Conservation (phyloP, 495 filamentous ascomycete species). For the Penicillium simplicissimum region DNA sequence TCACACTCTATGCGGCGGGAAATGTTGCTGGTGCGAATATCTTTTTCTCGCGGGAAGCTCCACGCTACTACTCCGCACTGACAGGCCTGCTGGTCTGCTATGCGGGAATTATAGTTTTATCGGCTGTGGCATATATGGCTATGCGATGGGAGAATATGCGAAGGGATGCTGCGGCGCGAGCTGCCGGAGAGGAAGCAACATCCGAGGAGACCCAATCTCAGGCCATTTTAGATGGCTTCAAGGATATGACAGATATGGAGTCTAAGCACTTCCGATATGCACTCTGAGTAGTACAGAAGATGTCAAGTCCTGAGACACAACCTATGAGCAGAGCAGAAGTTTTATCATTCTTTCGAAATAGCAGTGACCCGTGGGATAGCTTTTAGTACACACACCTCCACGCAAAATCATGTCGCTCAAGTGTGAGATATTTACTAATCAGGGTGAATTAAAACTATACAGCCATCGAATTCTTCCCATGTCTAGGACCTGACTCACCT, state of each 20-base stretch:
- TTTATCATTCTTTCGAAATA: background rate
- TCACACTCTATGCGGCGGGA: conserved; percentile 38
- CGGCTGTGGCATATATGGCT: conserved; percentile 21
- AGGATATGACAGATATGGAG: conserved; percentile 50
- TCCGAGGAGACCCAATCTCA: conserved; percentile 17
- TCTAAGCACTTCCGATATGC: conserved; percentile 48
- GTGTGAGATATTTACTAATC: no score
- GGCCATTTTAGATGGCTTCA: conserved; percentile 44
- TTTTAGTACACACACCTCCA: background rate
- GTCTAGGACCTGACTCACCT: no score
- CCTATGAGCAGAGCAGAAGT: background rate
- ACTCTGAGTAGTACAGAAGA: conserved; percentile 18
- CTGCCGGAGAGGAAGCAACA: conserved; percentile 4
- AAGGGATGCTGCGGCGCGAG: conserved; percentile 25
- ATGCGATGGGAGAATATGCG: conserved; percentile 35
- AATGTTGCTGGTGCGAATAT: conserved; percentile 50
- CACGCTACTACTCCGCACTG: conserved; percentile 39
- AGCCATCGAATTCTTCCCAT: background rate
- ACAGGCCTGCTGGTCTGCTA: conserved; percentile 37
- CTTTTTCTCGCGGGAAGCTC: conserved; percentile 40
- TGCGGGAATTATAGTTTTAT: conserved; percentile 35
- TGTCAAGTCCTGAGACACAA: background rate
- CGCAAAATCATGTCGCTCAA: no score
- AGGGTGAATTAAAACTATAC: no score
- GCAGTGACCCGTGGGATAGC: background rate